Conservation (phyloP, 1,284 basidiomycete genomes). For the Gastroboletus turbinatus region DNA sequence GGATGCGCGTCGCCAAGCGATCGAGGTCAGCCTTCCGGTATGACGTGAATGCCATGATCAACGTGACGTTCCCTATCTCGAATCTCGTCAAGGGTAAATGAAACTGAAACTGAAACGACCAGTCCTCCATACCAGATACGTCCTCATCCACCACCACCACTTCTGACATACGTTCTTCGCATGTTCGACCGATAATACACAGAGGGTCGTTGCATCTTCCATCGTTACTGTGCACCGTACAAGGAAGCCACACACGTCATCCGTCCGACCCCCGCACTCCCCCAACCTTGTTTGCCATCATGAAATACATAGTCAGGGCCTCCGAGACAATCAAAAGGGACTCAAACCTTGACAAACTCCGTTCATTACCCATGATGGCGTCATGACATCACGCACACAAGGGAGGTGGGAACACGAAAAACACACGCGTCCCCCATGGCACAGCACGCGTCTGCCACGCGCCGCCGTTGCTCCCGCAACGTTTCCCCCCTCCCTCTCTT, state of each 20-base stretch:
- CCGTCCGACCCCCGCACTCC: constrained; percentile 21
- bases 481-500: background rate
- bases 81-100: constrained; percentile 12
- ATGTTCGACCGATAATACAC: constrained; percentile 11
- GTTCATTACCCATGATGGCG: constrained; percentile 10
- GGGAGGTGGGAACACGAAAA: constrained; percentile 10
- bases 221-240: background rate
- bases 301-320: constrained; percentile 13
- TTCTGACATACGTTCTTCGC: constrained; percentile 20
- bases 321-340: constrained; percentile 18
- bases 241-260: constrained; percentile 17
- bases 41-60: constrained; percentile 10
- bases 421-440: constrained; percentile 29
- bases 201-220: constrained; percentile 5
- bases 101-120: background rate
- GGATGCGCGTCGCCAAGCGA: constrained; percentile 4
- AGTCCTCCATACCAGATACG: background rate
- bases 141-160: background rate
- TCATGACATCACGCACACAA: constrained; percentile 19
- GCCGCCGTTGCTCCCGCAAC: constrained; percentile 6
- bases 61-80: constrained; percentile 6
- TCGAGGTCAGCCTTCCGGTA: constrained; percentile 7
- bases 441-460: constrained; percentile 31
- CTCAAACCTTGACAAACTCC: constrained; percentile 2
- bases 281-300: constrained; percentile 14